These are phyloP conservation scores for Pseudovirgaria hyperparasitica DNA, from an alignment of 2,329 filamentous ascomycete species.

Conservation along the genomic window DNA sequence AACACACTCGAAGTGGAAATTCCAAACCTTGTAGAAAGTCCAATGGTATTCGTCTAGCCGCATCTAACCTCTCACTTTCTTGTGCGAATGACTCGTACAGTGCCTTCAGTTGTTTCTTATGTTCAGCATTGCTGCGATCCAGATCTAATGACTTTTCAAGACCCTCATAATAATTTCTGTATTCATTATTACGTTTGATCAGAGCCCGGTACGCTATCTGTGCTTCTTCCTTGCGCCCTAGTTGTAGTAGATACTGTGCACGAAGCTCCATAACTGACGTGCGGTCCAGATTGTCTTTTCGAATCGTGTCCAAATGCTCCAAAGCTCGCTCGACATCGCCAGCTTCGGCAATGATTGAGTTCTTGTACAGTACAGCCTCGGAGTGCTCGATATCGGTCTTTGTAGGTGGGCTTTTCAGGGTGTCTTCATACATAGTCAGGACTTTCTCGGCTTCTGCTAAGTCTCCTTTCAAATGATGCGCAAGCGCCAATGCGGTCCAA, in stretches of 20 bases:
- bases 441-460: conserved; percentile 79
- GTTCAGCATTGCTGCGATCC: conserved; percentile 44
- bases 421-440: conserved; percentile 84
- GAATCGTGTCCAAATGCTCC: conserved; percentile 68
- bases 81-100: conserved; percentile 73
- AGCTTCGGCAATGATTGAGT: conserved; percentile 80
- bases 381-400: conserved; percentile 82
- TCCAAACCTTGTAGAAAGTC: conserved; percentile 65
- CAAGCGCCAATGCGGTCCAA: conserved; percentile 95
- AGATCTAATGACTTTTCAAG: conserved; percentile 59
- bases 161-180: conserved; percentile 71
- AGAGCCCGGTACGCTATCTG: conserved; percentile 68
- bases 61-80: conserved; percentile 73
- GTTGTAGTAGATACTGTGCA: conserved; percentile 69
- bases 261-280: conserved; percentile 74
- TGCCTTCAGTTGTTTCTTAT: conserved; percentile 57
- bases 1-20: background rate
- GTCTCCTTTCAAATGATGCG: conserved; percentile 82
- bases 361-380: conserved; percentile 91
- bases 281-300: conserved; percentile 70
- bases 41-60: conserved; percentile 71
- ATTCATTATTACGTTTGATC: conserved; percentile 78
- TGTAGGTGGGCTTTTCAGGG: conserved; percentile 66
- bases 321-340: conserved; percentile 74
- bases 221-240: conserved; percentile 69